phyloP scores from a whole-genome alignment of 1,284 basidiomycete genomes.

The Dichomitus squalens region DNA sequence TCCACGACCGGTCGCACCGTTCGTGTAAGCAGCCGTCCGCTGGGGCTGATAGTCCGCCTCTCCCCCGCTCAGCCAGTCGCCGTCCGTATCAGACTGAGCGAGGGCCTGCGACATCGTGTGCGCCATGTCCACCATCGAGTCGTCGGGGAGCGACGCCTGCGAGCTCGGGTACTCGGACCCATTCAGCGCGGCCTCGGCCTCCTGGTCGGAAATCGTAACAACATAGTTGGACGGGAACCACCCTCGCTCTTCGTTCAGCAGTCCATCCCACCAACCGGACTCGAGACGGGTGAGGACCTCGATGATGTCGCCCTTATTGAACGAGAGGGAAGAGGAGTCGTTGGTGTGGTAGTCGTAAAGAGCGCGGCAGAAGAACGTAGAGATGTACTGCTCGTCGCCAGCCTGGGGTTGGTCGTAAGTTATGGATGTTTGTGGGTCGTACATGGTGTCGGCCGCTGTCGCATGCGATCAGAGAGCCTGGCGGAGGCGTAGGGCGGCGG shows the following conservation, averaged over 20 bases:
- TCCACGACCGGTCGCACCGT: slow-evolving; percentile 13
- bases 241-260: slow-evolving; percentile 86
- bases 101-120: slow-evolving; percentile 48
- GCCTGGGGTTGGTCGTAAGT: slow-evolving; percentile 21
- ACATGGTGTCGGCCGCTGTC: slow-evolving; percentile 22
- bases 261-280: slow-evolving; percentile 98
- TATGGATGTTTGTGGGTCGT: slow-evolving; percentile 24
- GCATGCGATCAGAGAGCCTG: slow-evolving; percentile 19
- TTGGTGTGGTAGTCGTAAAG: slow-evolving; percentile 92
- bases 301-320: slow-evolving; percentile 86
- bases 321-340: slow-evolving; percentile 88
- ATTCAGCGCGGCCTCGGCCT: slow-evolving; percentile 68
- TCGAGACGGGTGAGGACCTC: slow-evolving; percentile 92
- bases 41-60: slow-evolving; percentile 24
- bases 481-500: neutral
- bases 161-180: slow-evolving; percentile 43
- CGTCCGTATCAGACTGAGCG: slow-evolving; percentile 36
- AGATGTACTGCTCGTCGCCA: slow-evolving; percentile 59
- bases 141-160: slow-evolving; percentile 27
- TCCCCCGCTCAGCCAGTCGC: slow-evolving; percentile 31
- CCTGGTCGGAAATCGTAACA: slow-evolving; percentile 74
- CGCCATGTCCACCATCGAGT: slow-evolving; percentile 51
- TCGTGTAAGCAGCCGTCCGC: slow-evolving; percentile 11
- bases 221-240: slow-evolving; percentile 99
- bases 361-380: slow-evolving; percentile 87